Conservation (phyloP, 2,329 filamentous ascomycete genomes). For the Aspergillus eucalypticola region DNA sequence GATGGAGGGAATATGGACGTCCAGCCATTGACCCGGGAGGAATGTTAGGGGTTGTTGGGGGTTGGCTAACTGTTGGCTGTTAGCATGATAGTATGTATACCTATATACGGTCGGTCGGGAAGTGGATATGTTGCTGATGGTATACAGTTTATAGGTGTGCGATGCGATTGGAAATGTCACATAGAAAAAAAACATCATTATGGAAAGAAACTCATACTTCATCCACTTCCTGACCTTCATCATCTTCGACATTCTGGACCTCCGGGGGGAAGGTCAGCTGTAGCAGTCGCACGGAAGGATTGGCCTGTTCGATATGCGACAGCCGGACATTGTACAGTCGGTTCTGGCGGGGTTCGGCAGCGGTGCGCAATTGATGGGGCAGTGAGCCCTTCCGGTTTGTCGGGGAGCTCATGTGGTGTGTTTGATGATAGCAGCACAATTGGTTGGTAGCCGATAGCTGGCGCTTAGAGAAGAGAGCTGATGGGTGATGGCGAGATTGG, state of each 20-base stretch:
- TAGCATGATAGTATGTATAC: not conserved
- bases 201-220: slow-evolving; percentile 47
- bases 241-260: slow-evolving; percentile 29
- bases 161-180: not conserved
- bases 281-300: slow-evolving; percentile 67
- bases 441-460: slow-evolving; percentile 1
- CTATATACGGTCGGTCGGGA: not conserved
- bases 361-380: slow-evolving; percentile 71
- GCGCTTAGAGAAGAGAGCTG: slow-evolving; percentile 6
- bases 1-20: slow-evolving; percentile 71
- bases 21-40: slow-evolving; percentile 83
- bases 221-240: slow-evolving; percentile 32
- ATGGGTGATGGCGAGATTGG: slow-evolving; percentile 5
- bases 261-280: slow-evolving; percentile 60
- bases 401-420: slow-evolving; percentile 30
- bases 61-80: not conserved
- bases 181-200: too few relatives aligned
- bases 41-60: slow-evolving; percentile 56
- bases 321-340: slow-evolving; percentile 65
- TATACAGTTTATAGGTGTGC: not conserved
- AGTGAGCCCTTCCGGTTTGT: slow-evolving; percentile 36
- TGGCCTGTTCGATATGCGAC: slow-evolving; percentile 63
- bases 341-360: slow-evolving; percentile 68
- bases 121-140: not conserved
- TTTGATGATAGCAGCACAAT: not conserved